Evolutionary conservation across 805 yeast genomes (phyloP), one percentile per base, ranked within the genome.

Genomic region (Saccharomycopsis vini): DNA sequence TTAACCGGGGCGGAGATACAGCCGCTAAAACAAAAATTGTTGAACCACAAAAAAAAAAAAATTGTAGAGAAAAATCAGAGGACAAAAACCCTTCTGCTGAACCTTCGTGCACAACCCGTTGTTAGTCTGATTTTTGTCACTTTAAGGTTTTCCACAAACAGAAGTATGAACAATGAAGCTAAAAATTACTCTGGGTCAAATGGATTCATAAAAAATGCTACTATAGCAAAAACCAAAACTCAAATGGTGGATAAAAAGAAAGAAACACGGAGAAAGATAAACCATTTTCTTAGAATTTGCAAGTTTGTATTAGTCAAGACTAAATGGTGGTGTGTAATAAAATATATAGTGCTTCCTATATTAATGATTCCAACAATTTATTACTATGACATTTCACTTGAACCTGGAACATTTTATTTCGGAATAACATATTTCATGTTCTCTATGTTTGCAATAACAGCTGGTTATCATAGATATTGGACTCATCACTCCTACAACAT

Each of bases 381-480:
- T 12, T 36, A 22, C n/a, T 46, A 35, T 23, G 24, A 58, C 44
- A 66, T 68, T 24, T 71, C 74, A 1, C 70, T 81, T 31, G 62
- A 63, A 39, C 33, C 48, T 43, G 68, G 68, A 55, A 81, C 95
- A 2, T 53, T 77, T 2, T 53, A 67, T 16, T 73, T 81, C 56
- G 70, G 78, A 1, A 42, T 78, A 12, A 50, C 67, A 39, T 71
- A 79, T 56, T 86, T 84, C 59, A 53, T 67, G 18, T 55, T 75
- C 46, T 73, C 86, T 12, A 79, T 86, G 21, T 53, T 83, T n/a
- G 76, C 87, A 32, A 76, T 86, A 55, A 83, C 89, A 38, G 83
- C 87, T 13, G 85, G 94, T 2, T 86, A 87, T 63, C 95, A 86
- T 58, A 68, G 95, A 38, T 71, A 80, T 47, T 85, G 73, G 71